Base-by-base conservation (phyloP, 352 stramenopile species). In the Nothophytophthora sp. region DNA sequence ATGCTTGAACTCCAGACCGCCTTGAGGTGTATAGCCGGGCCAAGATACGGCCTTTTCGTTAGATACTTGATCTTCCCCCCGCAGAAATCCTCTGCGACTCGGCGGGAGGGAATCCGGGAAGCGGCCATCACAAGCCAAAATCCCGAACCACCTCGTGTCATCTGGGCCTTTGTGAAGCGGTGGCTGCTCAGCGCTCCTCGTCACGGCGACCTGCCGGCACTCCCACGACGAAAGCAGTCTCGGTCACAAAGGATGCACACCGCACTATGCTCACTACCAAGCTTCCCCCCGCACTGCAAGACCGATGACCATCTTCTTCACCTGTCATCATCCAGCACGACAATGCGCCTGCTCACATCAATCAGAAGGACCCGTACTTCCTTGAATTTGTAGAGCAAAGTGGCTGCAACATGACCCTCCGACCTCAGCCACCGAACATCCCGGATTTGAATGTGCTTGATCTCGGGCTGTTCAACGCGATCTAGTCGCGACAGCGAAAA, bases 291-390 rank as follows among this genome's bases (percentile, higher is more conserved):
- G 44, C 10, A 8, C n/a, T 43, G 3, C 1, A 28, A 15, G 20
- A 30, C 15, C 16, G 12, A 27, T 43, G 44, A 13, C 22, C 44
- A 11, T 15, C 15, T 27, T 16, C 12, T 7, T 5, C 2, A 19
- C 20, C 23, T 4, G 34, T 33, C 32, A 18, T 42, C 5, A 45
- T 40, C 13, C 35, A 54, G 11, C 46, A 54, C 27, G 35, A 54
- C 35, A 54, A 39, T 20, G 8, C 24, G 13, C 22, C 25, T 6
- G 16, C 24, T 18, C 46, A 40, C 46, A 39, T 39, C 33, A 8
- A 7, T 8, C 7, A 7, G 15, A 15, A 39, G 7, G 15, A 46
- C 27, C 3, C 19, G 11, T 18, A 12, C 7, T 39, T 54, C 12
- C n/a, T 18, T 10, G 30, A 18, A 1, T 12, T 15, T 6, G 44